Conservation (phyloP, 2,329 filamentous ascomycete genomes). For the Arthroderma sp. region DNA sequence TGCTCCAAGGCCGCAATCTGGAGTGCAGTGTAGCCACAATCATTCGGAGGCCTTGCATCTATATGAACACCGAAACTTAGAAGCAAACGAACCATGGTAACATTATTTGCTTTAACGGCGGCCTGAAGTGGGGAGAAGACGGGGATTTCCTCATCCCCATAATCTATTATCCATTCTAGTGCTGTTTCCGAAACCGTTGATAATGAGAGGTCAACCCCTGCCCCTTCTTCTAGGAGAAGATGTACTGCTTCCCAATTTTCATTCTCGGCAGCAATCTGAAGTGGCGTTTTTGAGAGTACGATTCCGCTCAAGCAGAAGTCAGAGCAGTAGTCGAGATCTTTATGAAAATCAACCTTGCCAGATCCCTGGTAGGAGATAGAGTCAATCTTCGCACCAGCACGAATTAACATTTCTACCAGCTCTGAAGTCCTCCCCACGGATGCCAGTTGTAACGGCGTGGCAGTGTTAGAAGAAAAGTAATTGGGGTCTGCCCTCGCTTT, state of each 20-base stretch:
- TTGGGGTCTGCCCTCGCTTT: slow-evolving; percentile 10
- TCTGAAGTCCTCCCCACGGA: neutral
- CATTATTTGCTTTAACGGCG: slow-evolving; percentile 8
- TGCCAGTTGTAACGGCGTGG: slow-evolving; percentile 1
- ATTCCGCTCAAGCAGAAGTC: neutral
- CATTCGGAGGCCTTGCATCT: slow-evolving; percentile 10
- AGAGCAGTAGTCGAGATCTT: neutral
- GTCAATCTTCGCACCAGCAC: slow-evolving; percentile 2
- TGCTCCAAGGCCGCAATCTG: slow-evolving; percentile 13
- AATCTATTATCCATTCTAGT: slow-evolving; percentile 1
- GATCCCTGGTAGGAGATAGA: neutral
- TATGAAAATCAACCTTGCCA: neutral
- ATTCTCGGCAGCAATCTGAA: slow-evolving; percentile 12
- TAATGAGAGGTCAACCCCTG: slow-evolving; percentile 12
- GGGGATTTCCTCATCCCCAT: neutral
- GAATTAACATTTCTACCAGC: slow-evolving; percentile 4
- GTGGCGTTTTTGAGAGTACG: slow-evolving; percentile 7
- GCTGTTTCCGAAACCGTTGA: slow-evolving; percentile 4
- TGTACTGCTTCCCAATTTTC: slow-evolving; percentile 12
- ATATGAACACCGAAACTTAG: slow-evolving; percentile 10
- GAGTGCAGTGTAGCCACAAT: slow-evolving; percentile 14
- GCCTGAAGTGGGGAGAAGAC: slow-evolving; percentile 12
- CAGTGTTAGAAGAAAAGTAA: slow-evolving; percentile 1
- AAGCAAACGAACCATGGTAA: slow-evolving; percentile 13
- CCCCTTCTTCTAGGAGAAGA: slow-evolving; percentile 14